Conservation (phyloP, 805 yeast genomes). For the Starmerella bombicola region DNA sequence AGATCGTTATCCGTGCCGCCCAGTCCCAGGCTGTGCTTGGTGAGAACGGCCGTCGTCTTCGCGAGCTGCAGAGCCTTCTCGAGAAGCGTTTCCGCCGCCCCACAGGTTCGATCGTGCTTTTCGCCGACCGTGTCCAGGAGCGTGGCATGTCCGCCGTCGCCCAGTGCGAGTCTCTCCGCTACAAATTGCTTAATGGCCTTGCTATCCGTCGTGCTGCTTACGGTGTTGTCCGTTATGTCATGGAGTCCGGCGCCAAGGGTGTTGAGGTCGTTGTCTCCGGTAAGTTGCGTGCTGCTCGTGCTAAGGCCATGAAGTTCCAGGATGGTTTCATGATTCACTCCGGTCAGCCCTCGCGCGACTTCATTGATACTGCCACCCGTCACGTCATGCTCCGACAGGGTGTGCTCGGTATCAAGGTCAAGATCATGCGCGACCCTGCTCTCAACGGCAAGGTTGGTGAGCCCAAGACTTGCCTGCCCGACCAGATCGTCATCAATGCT, state of each 20-base stretch:
- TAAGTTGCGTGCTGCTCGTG: slow-evolving; percentile 99
- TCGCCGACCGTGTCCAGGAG: slow-evolving; percentile 98
- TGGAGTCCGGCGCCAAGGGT: slow-evolving; percentile 99
- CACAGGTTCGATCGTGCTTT: slow-evolving; percentile 84
- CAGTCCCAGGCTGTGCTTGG: slow-evolving; percentile 98
- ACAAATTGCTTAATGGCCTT: slow-evolving; percentile 96
- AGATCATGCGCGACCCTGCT: slow-evolving; percentile 98
- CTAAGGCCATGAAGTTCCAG: slow-evolving; percentile 98
- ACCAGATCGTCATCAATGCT: slow-evolving; percentile 80
- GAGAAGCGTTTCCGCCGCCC: slow-evolving; percentile 97
- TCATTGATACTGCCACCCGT: slow-evolving; percentile 97
- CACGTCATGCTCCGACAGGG: slow-evolving; percentile 99
- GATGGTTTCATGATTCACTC: slow-evolving; percentile 99
- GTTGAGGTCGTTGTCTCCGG: slow-evolving; percentile 99
- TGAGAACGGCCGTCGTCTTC: slow-evolving; percentile 99
- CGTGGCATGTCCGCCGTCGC: slow-evolving; percentile 99
- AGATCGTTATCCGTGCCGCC: slow-evolving; percentile 96
- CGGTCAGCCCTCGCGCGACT: slow-evolving; percentile 99
- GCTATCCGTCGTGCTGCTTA: slow-evolving; percentile 99
- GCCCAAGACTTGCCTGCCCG: slow-evolving; percentile 61
- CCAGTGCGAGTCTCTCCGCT: slow-evolving; percentile 97
- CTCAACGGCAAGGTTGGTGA: slow-evolving; percentile 29
- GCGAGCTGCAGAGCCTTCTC: slow-evolving; percentile 92
- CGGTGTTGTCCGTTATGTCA: slow-evolving; percentile 99
- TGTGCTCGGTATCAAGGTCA: slow-evolving; percentile 98